phyloP scores from a whole-genome alignment of 257 asterid genomes.

The Solanum etuberosum region DNA sequence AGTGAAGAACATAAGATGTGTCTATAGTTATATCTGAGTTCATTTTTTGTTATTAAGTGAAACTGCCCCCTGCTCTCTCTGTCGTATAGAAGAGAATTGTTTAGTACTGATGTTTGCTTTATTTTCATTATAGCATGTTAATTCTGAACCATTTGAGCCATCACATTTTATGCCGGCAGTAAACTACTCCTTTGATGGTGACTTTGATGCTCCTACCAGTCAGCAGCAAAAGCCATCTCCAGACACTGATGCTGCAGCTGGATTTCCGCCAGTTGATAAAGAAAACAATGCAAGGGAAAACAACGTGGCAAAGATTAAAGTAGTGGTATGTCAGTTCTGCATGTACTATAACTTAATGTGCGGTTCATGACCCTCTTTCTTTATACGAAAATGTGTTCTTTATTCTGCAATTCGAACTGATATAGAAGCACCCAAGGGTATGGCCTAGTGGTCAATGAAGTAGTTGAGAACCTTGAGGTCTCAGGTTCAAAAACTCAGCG shows the following conservation, averaged over 20 bases:
- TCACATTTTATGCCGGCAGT: slow-evolving; percentile 92
- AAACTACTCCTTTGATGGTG: slow-evolving; percentile 58
- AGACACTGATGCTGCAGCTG: slow-evolving; percentile 49
- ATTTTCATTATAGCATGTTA: slow-evolving; percentile 67
- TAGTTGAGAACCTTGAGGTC: background rate
- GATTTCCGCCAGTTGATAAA: slow-evolving; percentile 38
- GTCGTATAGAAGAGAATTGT: background rate
- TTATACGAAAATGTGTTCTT: background rate
- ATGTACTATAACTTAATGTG: background rate
- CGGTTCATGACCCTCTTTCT: background rate
- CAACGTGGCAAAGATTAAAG: slow-evolving; percentile 90
- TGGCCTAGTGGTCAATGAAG: background rate
- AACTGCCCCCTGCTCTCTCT: background rate
- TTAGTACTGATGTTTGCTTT: slow-evolving; percentile 6
- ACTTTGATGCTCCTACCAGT: slow-evolving; percentile 45
- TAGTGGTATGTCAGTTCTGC: slow-evolving; percentile 54
- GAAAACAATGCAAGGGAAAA: slow-evolving; percentile 64
- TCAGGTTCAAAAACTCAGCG: background rate
- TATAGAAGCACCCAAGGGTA: background rate
- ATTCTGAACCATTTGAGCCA: slow-evolving; percentile 87
- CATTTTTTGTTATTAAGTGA: background rate
- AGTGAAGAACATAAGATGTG: background rate
- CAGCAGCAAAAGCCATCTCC: slow-evolving; percentile 45
- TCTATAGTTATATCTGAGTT: background rate
- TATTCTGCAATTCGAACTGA: background rate